Base-by-base conservation (phyloP, 2,329 filamentous ascomycete genomes). In the Ceratocystis eucalypticola region DNA sequence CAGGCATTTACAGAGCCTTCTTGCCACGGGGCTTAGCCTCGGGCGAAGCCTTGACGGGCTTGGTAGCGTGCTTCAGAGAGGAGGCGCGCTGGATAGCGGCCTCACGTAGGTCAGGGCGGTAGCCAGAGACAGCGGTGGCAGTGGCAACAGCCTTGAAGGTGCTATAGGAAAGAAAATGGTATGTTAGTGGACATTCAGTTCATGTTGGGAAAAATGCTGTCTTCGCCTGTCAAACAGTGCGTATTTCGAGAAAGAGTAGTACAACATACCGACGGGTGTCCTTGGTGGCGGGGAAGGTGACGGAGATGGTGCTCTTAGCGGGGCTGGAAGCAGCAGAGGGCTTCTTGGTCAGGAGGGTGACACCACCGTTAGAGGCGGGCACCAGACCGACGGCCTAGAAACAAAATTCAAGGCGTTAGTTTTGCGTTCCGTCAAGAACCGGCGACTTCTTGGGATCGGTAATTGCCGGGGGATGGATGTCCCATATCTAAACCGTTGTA, bases 111-210 rank as follows among this genome's bases (percentile, higher is more conserved):
- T 93, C 89, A 74, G 83, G 74, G 73, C 89, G 89, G 88, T 97
- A 99, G 75, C 87, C 84, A 76, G 84, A 83, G 85, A 91, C 91
- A 77, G 91, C 88, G 73, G 87, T 85, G 77, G 82, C 81, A 82
- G 85, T 88, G 80, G 91, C 91, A 76, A 97, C 85, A 74, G 84
- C 83, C 82, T 88, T 89, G 87, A 92, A 97, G 80, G 88, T 88
- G 84, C 91, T 94, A 71, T 64, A 22, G 53, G 41, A 30, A 48
- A n/a, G 25, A 25, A 25, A 5, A 7, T 20, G 37, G 37, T 50
- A 30, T 65, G 67, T 66, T 66, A 67, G 64, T 48, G 22, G 5
- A 15, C 28, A 25, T 41, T 33, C 20, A 64, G 10, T 41, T 15
- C 10, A 41, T 41, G 37, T 15, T 41, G 37, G 10, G 37, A 41